Percentiles rank a stretch among this genome's conserved stretches.
These are phyloP conservation scores for Magnaporthiopsis rhizophila DNA, from an alignment of 2,329 filamentous ascomycete genomes.

Conservation along the genomic window DNA sequence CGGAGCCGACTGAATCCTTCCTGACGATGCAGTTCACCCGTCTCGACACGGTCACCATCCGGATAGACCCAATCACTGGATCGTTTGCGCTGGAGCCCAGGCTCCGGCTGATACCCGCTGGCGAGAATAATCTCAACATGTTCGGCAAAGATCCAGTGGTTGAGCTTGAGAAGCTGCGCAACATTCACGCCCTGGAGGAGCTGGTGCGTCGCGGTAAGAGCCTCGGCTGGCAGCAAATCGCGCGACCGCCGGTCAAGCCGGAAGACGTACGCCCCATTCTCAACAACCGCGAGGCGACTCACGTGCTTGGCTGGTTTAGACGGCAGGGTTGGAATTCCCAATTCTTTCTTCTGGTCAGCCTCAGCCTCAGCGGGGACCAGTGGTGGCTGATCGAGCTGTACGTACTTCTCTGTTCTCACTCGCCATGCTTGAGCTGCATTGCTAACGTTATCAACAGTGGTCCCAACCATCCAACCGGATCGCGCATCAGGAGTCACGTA, in stretches of 20 bases:
- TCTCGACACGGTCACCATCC: constrained; percentile 50
- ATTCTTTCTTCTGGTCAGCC: constrained; percentile 66
- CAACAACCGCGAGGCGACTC: constrained; percentile 52
- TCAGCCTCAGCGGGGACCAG: constrained; percentile 64
- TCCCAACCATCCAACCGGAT: constrained; percentile 9
- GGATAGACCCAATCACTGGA: constrained; percentile 74
- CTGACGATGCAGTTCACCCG: constrained; percentile 63
- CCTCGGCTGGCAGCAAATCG: constrained; percentile 54
- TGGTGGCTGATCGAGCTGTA: constrained; percentile 70
- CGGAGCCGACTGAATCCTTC: constrained; percentile 57
- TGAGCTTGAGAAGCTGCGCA: constrained; percentile 55
- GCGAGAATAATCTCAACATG: constrained; percentile 58
- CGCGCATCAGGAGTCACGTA: constrained; percentile 13
- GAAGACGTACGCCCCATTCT: constrained; percentile 53
- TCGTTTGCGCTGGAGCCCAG: constrained; percentile 62
- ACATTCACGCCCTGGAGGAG: constrained; percentile 51
- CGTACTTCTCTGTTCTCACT: constrained; percentile 21
- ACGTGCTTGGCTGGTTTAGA: constrained; percentile 61
- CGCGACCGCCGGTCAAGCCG: constrained; percentile 34
- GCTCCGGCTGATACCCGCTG: constrained; percentile 43
- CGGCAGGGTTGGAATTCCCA: constrained; percentile 61
- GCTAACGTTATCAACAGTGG: constrained; percentile 6
- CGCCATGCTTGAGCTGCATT: constrained; percentile 8
- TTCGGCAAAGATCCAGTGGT: constrained; percentile 43
- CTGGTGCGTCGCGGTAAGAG: constrained; percentile 52